These are phyloP conservation scores for Erodium moschatum DNA, from an alignment of 441 rosid species.

Conservation along the genomic window DNA sequence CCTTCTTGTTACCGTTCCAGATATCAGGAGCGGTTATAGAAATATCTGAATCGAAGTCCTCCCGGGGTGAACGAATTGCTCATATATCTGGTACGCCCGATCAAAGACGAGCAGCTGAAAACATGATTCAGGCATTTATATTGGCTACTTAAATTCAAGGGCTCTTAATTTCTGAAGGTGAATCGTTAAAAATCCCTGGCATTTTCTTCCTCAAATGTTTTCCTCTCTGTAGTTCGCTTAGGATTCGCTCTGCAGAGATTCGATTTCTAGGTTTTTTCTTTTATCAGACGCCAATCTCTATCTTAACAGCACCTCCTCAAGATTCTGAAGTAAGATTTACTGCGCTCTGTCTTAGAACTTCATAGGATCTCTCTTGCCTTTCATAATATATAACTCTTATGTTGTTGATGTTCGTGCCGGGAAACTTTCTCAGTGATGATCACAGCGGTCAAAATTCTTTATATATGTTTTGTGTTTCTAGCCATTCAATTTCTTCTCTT, in stretches of 20 bases:
- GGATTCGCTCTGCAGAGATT: constrained; percentile 31
- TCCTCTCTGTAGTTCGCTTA: constrained; percentile 34
- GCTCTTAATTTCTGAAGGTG: constrained; percentile 26
- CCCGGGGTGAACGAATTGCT: constrained; percentile 78
- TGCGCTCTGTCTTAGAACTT: constrained; percentile 37
- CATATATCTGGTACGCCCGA: constrained; percentile 78
- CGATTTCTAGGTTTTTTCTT: constrained; percentile 26
- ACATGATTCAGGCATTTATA: constrained; percentile 91
- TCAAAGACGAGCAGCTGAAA: constrained; percentile 86
- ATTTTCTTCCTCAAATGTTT: constrained; percentile 24
- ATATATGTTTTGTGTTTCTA: constrained; percentile 29
- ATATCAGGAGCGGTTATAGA: constrained; percentile 91
- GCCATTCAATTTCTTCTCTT: constrained; percentile 26
- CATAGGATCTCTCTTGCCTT: constrained; percentile 56
- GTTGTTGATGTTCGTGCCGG: constrained; percentile 22
- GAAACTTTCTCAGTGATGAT: constrained; percentile 22
- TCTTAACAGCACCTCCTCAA: constrained; percentile 29
- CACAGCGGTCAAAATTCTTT: constrained; percentile 23
- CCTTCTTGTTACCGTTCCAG: constrained; percentile 39
- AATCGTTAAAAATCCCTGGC: constrained; percentile 30
- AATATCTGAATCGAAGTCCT: constrained; percentile 69
- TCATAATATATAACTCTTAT: constrained; percentile 28
- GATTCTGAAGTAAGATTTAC: constrained; percentile 31
- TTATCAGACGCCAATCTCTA: constrained; percentile 31
- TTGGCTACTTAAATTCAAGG: constrained; percentile 58